Percentiles rank a stretch among this genome's conserved stretches.
Evolutionary conservation across 306 rosid species (phyloP).

Genomic region (Dalbergia cultrata): DNA sequence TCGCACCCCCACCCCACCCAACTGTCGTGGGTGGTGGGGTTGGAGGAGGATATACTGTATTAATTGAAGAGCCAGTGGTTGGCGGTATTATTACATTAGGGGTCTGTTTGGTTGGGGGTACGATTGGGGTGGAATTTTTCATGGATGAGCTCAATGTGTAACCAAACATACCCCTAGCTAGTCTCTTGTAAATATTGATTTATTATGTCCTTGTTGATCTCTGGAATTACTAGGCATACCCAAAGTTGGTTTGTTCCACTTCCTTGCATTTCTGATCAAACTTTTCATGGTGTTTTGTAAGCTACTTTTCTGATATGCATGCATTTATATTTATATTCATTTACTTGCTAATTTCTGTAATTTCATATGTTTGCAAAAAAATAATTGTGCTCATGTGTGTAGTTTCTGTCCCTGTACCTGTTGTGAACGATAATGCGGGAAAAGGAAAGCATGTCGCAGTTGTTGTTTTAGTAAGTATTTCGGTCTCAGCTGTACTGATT

Average conservation of each 20-base stretch:
- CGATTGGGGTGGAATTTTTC: too few relatives aligned
- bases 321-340: slow-evolving; percentile 12
- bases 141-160: too few relatives aligned
- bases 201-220: slow-evolving; percentile 27
- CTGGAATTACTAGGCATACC: slow-evolving; percentile 1
- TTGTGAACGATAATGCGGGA: slow-evolving; percentile 32
- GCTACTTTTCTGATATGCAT: neutral
- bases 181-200: slow-evolving; percentile 31
- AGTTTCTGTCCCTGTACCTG: slow-evolving; percentile 60
- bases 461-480: slow-evolving; percentile 51
- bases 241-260: slow-evolving; percentile 20
- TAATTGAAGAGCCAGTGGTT: neutral
- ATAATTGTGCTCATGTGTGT: slow-evolving; percentile 37
- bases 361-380: slow-evolving; percentile 21
- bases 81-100: too few relatives aligned
- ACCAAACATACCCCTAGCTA: neutral
- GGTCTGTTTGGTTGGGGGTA: neutral
- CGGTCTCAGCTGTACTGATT: slow-evolving; percentile 48
- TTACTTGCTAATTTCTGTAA: slow-evolving; percentile 9
- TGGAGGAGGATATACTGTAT: slow-evolving; percentile 11
- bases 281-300: neutral
- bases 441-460: slow-evolving; percentile 58
- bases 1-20: neutral
- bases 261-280: slow-evolving; percentile 26
- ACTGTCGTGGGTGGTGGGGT: too few relatives aligned